Evolutionary conservation across 2,329 filamentous ascomycete species (phyloP).

Genomic region (Cercospora janseana): DNA sequence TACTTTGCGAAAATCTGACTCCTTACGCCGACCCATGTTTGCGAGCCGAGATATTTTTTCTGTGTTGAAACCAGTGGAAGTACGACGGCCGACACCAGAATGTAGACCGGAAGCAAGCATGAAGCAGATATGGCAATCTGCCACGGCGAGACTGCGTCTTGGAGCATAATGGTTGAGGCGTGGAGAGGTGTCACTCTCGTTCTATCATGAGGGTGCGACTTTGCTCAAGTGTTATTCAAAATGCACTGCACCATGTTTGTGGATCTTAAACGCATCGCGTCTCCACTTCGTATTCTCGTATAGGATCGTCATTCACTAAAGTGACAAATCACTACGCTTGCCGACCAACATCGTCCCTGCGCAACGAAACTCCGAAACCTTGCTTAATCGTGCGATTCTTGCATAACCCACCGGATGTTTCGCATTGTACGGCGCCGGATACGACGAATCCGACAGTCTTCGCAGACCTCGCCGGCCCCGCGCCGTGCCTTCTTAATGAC

Average conservation of each 20-base stretch:
- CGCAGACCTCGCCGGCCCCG: too few species aligned
- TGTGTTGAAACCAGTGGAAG: slow-evolving; percentile 16
- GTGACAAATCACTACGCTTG: slow-evolving; percentile 2
- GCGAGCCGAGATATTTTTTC: slow-evolving; percentile 16
- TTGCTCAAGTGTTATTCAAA: too few species aligned
- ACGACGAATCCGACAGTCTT: too few species aligned
- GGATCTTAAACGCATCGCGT: not conserved
- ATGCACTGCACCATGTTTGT: too few species aligned
- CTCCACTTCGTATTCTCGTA: slow-evolving; percentile 18
- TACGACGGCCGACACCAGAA: slow-evolving; percentile 15
- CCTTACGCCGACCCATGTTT: slow-evolving; percentile 23
- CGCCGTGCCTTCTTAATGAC: too few species aligned
- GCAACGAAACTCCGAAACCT: too few species aligned
- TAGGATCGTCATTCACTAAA: slow-evolving; percentile 7
- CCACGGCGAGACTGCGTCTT: slow-evolving; percentile 9
- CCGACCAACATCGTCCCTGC: too few species aligned
- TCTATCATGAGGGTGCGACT: too few species aligned
- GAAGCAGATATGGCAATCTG: slow-evolving; percentile 17
- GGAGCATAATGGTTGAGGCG: slow-evolving; percentile 10
- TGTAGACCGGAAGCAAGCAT: slow-evolving; percentile 14
- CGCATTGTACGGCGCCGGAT: too few species aligned
- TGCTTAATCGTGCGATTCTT: too few species aligned
- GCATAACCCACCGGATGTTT: too few species aligned
- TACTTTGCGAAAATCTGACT: slow-evolving; percentile 20
- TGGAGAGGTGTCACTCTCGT: not conserved